These are phyloP conservation scores for Bremia lactucae DNA, from an alignment of 352 stramenopile genomes.

Conservation along the genomic window DNA sequence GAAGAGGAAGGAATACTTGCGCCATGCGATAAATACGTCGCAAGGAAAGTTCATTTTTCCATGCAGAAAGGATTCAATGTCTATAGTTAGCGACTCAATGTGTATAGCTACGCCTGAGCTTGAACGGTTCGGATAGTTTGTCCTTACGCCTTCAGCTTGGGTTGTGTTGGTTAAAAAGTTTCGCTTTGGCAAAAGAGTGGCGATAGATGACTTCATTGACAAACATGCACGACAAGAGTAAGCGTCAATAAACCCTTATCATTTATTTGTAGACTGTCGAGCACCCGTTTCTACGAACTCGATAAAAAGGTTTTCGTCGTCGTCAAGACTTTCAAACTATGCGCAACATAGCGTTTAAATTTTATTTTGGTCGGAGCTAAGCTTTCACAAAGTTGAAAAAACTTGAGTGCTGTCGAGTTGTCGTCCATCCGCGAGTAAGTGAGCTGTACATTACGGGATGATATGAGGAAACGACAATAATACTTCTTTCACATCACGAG, in stretches of 20 bases:
- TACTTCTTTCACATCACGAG: neutral
- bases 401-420: slow-evolving; percentile 34
- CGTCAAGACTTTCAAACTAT: no score
- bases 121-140: slow-evolving; percentile 34
- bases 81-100: slow-evolving; percentile 33
- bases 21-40: no score
- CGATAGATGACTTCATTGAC: slow-evolving; percentile 38
- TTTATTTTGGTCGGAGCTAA: slow-evolving; percentile 33
- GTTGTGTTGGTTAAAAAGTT: slow-evolving; percentile 40
- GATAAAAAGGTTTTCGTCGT: no score
- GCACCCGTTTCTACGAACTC: no score
- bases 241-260: no score
- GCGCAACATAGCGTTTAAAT: slow-evolving; percentile 39
- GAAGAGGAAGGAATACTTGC: no score
- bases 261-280: no score
- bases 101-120: slow-evolving; percentile 15
- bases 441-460: slow-evolving; percentile 18
- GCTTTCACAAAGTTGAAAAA: slow-evolving; percentile 34
- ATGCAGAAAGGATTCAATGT: slow-evolving; percentile 10
- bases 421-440: slow-evolving; percentile 19
- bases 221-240: no score
- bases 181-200: slow-evolving; percentile 50
- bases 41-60: no score
- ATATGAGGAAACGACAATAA: neutral
- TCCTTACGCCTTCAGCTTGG: slow-evolving; percentile 44